A percentile compares a stretch with the other conserved stretches of the same genome.
phyloP scores from a whole-genome alignment of 2,329 filamentous ascomycete genomes.

The Didymella pomorum region DNA sequence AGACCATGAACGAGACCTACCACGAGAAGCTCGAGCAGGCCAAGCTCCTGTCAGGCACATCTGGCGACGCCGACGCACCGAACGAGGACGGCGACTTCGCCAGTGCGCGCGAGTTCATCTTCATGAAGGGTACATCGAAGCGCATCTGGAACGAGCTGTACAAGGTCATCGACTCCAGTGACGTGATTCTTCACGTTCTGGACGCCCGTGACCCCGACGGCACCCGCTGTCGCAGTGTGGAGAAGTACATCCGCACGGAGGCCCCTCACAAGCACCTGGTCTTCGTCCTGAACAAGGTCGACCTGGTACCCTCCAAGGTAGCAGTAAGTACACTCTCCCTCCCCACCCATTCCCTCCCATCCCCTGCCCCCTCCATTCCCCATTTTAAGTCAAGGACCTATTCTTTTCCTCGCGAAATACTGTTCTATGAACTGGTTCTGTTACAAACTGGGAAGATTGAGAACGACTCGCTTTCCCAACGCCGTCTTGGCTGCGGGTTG shows the following conservation, averaged over 20 bases:
- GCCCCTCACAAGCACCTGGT: conserved; percentile 95
- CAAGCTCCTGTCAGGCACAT: conserved; percentile 75
- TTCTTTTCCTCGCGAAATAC: conserved; percentile 58
- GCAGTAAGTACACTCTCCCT: conserved; percentile 75
- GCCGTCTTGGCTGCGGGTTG: conserved; percentile 73
- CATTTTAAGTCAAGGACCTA: conserved; percentile 91
- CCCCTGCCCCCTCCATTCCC: conserved; percentile 68
- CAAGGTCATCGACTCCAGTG: conserved; percentile 94
- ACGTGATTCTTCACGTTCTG: conserved; percentile 79
- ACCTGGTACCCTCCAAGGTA: conserved; percentile 89
- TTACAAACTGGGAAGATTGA: conserved; percentile 99
- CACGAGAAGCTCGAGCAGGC: conserved; percentile 81
- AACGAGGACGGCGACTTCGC: conserved; percentile 54
- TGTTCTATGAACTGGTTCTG: conserved; percentile 83
- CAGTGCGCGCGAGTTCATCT: conserved; percentile 72
- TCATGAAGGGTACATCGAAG: conserved; percentile 93
- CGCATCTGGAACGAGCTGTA: conserved; percentile 85
- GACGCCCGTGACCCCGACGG: conserved; percentile 59
- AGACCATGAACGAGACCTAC: conserved; percentile 82
- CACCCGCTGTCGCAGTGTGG: conserved; percentile 86
- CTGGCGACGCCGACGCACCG: conserved; percentile 64
- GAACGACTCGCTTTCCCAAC: conserved; percentile 70
- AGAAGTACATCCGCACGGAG: conserved; percentile 93
- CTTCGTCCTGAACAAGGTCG: conserved; percentile 89
- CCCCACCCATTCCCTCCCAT: conserved; percentile 15